Evolutionary conservation across 805 yeast species (phyloP).

Genomic region (Metschnikowia colocasiae): DNA sequence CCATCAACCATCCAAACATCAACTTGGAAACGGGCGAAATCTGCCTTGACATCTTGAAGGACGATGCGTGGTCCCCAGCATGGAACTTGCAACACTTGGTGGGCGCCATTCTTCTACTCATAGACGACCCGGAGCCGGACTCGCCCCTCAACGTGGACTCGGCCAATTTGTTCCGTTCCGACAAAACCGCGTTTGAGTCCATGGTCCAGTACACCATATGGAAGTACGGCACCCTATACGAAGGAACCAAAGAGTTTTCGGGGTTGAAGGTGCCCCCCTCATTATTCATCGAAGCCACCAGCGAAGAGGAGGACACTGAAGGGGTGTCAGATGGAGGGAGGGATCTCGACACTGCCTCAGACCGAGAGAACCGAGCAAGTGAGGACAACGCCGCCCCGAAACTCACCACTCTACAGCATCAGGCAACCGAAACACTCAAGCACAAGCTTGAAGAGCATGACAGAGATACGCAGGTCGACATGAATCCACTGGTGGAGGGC

Average conservation of each 20-base stretch:
- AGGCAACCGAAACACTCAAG: conserved; percentile 1
- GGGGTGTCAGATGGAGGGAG: neutral
- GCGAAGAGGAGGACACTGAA: neutral
- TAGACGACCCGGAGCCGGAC: conserved; percentile 65
- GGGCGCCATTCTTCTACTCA: conserved; percentile 53
- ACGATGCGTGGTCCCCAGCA: conserved; percentile 66
- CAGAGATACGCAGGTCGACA: neutral
- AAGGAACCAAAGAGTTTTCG: conserved; percentile 5
- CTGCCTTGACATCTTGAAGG: conserved; percentile 61
- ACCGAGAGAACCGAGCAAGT: neutral
- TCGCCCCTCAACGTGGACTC: conserved; percentile 70
- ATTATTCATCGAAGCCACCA: neutral
- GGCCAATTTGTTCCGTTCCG: conserved; percentile 54
- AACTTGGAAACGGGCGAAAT: conserved; percentile 56
- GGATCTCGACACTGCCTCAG: neutral
- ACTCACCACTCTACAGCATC: neutral
- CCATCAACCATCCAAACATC: conserved; percentile 42
- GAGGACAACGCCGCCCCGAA: neutral
- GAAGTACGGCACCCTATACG: conserved; percentile 32
- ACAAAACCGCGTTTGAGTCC: conserved; percentile 36
- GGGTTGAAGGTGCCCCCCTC: conserved; percentile 11
- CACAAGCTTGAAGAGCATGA: neutral
- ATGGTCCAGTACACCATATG: conserved; percentile 40
- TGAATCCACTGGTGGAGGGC: neutral
- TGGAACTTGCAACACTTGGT: conserved; percentile 59